Evolutionary conservation across 2,329 filamentous ascomycete genomes (phyloP), one percentile per base, ranked within the genome.

Genomic region (Geoglossum cookeanum): DNA sequence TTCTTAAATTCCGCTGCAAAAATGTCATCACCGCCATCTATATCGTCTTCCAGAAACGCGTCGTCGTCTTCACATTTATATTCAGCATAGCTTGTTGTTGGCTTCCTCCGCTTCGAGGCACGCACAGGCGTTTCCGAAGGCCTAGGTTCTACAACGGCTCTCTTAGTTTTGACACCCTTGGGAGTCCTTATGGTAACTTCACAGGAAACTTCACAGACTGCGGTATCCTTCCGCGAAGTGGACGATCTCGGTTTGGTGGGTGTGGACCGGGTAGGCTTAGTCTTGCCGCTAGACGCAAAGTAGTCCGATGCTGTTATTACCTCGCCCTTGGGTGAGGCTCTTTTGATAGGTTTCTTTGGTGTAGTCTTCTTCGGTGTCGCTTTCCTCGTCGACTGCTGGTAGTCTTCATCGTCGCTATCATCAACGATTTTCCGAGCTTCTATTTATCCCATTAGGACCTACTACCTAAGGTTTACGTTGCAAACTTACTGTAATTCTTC

Each of bases 401-500:
- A 74, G 4, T 86, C 84, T 33, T 90, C 87, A 58, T 90, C 86
- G 48, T 86, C 84, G 61, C 87, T 91, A 61, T 94, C 88, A 60
- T 89, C 81, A 52, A 92, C 72, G 39, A 94, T 78, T 65, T 85
- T 89, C 58, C 85, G 63, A 42, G 64, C 68, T 68, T 74, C 69
- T 68, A 73, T 49, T 53, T n/a, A 37, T 32, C 30, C 15, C 3
- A n/a, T 53, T 53, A 53, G 49, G 8, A 37, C 13, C 6, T 3
- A 17, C 7, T 17, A 37, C 30, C 9, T n/a, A 22, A n/a, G 8
- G 33, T 35, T 5, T n/a, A 37, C 8, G 9, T 3, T 7, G 3
- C 33, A 51, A 9, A 37, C 49, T 17, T 35, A 53, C 49, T 53
- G n/a, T 53, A 37, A 4, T 58, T 58, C 49, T 57, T 49, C 64